Evolutionary conservation across 164 flowering plant genomes (phyloP).

Genomic region (Annona cherimola): DNA sequence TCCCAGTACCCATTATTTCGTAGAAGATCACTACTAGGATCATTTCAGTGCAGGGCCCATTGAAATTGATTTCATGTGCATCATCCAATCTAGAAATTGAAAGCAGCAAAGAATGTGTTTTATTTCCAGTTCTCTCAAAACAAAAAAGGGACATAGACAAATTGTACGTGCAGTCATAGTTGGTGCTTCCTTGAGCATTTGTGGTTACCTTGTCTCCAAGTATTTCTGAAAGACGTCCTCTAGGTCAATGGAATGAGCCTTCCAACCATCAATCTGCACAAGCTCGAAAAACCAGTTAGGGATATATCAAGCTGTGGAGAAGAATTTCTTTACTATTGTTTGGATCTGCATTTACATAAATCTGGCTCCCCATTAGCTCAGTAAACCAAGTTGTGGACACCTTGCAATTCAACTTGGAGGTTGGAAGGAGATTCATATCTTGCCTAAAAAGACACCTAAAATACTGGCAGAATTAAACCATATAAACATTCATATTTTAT

Average conservation of each 20-base stretch:
- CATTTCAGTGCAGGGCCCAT: not conserved
- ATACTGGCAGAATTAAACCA: no score
- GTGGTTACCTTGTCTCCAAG: constrained; percentile 16
- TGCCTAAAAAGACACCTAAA: no score
- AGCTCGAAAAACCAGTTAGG: not conserved
- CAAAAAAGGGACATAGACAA: not conserved
- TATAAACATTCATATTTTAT: no score
- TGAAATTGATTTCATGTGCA: no score
- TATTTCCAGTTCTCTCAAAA: not conserved
- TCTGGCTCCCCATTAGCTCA: no score
- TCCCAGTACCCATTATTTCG: not conserved
- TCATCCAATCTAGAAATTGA: no score
- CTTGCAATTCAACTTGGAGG: no score
- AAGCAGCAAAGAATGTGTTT: not conserved
- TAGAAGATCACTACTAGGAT: not conserved
- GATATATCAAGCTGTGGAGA: not conserved
- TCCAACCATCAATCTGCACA: constrained; percentile 21
- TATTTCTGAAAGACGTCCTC: constrained; percentile 18
- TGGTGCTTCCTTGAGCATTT: no score
- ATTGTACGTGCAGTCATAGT: not conserved
- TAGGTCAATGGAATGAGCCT: constrained; percentile 16
- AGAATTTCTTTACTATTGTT: no score
- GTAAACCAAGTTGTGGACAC: no score
- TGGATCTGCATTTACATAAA: no score
- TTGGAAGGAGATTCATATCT: no score